Base-by-base conservation (phyloP, 2,329 filamentous ascomycete species). In the Alternaria sp. region DNA sequence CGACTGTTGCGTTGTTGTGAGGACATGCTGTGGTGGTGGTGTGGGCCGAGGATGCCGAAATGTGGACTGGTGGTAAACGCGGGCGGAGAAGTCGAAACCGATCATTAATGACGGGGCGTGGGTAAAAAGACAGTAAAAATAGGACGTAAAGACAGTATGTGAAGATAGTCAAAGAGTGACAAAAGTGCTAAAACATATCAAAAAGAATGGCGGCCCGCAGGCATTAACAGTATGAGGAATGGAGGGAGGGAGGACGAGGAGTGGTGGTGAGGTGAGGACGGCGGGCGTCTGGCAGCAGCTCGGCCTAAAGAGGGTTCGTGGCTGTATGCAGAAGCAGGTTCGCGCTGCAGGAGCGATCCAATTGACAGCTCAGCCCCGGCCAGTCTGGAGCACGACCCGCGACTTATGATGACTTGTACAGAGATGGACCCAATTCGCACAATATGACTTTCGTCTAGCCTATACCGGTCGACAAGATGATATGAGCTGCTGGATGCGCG, bases 191-290 rank as follows among this genome's bases (percentile, higher is more conserved):
- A 75, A 67, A 77, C 71, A 79, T 70, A 72, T 67, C 73, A 70
- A 78, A 77, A 69, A 77, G 79, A 72, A 67, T 74, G 70, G 69
- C 68, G 63, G 74, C 73, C 67, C 73, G 72, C 67, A 73, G 75
- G 76, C 77, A 78, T 77, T 74, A 77, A 74, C 69, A 58, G 68
- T 68, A 70, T 70, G 66, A 69, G 64, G 68, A 66, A 71, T 74
- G 62, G 70, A 66, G 69, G 69, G 68, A 66, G 63, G 68, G 67
- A 63, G 67, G 69, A 63, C 59, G 70, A 69, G 69, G 72, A 77
- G 69, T 74, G 73, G 66, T 71, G 69, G 69, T 75, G 73, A 74
- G 67, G 68, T 59, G 72, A 73, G 69, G 67, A 66, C 45, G 55
- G 59, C 64, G 63, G 57, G 46, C 63, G 64, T 63, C 63, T 64